Evolutionary conservation across 495 filamentous ascomycete species (phyloP), one percentile per base, ranked within the genome.

Genomic region (Hyaloscypha finlandica): DNA sequence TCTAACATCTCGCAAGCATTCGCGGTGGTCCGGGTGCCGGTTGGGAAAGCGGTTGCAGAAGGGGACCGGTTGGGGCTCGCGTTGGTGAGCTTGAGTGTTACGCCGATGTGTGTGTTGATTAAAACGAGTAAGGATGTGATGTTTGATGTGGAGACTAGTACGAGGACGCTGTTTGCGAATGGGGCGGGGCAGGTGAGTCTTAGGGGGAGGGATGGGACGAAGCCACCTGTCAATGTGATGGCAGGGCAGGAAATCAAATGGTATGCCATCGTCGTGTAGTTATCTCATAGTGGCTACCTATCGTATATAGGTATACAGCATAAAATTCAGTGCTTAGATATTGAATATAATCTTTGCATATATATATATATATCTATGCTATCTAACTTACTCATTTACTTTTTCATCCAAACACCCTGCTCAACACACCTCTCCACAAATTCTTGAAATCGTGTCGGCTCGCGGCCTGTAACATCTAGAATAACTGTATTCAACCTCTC

Each of bases 401-500:
- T 14, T 48, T 30, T 52, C 11, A 20, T 35, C 68, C 68, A 70
- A 54, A 70, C 54, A 9, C 58, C 69, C 19, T 29, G 65, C 32
- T 45, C 35, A 39, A 64, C 45, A 68, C 63, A 64, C 16, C 53
- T 33, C 4, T 68, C 57, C 9, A 68, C 57, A 56, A 63, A 73
- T 1, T 16, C 60, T 37, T 63, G 56, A n/a, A 73, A 64, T 2
- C 1, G 57, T 37, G 25, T 48, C 6, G 71, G 66, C 8, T 63
- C 19, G 39, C 31, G 45, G 19, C 71, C 68, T 6, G 66, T 71
- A 1, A 73, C 69, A n/a, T 61, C 58, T 39, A 61, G 22, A 3
- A 73, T 61, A 53, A 67, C 66, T 59, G 64, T 55, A 35, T 69
- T 73, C 6, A 65, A 4, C n/a, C 63, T 64, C 16, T 68, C 57